These are phyloP conservation scores for Hypoxylon sp. DNA, from an alignment of 2,329 filamentous ascomycete species.

Conservation along the genomic window DNA sequence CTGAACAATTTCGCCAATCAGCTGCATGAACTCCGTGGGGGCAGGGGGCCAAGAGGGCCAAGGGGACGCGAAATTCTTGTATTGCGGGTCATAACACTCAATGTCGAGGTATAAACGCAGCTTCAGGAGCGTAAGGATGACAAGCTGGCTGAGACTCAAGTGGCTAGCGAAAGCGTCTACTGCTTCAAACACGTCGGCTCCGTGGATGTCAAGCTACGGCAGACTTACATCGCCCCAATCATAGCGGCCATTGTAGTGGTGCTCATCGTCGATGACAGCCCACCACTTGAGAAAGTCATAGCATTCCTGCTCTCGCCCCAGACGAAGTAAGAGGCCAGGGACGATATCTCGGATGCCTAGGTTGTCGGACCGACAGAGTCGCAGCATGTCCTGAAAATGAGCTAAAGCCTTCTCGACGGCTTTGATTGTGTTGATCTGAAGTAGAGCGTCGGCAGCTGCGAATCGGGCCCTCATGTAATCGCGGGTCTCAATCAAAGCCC, in stretches of 20 bases:
- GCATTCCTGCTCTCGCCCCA: slow-evolving; percentile 55
- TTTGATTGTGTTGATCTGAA: slow-evolving; percentile 51
- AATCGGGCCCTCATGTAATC: slow-evolving; percentile 57
- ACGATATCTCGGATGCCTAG: slow-evolving; percentile 45
- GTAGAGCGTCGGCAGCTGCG: slow-evolving; percentile 49
- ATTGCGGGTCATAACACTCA: slow-evolving; percentile 6
- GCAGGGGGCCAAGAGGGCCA: slow-evolving; percentile 7
- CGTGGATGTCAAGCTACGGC: slow-evolving; percentile 42
- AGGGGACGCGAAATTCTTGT: neutral
- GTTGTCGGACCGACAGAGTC: slow-evolving; percentile 44
- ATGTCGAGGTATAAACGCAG: slow-evolving; percentile 39
- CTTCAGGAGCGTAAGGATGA: slow-evolving; percentile 39
- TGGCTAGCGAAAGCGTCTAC: slow-evolving; percentile 24
- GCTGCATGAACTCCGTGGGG: slow-evolving; percentile 9
- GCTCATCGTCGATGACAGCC: slow-evolving; percentile 45
- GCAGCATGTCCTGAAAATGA: slow-evolving; percentile 46
- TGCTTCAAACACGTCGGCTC: slow-evolving; percentile 41
- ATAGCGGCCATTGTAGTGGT: slow-evolving; percentile 19
- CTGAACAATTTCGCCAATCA: slow-evolving; percentile 17
- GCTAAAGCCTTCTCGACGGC: slow-evolving; percentile 48
- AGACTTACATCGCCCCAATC: slow-evolving; percentile 31
- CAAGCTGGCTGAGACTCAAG: slow-evolving; percentile 32
- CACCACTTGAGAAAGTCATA: slow-evolving; percentile 67
- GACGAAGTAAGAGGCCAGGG: slow-evolving; percentile 51
- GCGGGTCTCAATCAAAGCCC: slow-evolving; percentile 52